Conservation (phyloP, 2,329 filamentous ascomycete genomes). For the Xylaria sp. region DNA sequence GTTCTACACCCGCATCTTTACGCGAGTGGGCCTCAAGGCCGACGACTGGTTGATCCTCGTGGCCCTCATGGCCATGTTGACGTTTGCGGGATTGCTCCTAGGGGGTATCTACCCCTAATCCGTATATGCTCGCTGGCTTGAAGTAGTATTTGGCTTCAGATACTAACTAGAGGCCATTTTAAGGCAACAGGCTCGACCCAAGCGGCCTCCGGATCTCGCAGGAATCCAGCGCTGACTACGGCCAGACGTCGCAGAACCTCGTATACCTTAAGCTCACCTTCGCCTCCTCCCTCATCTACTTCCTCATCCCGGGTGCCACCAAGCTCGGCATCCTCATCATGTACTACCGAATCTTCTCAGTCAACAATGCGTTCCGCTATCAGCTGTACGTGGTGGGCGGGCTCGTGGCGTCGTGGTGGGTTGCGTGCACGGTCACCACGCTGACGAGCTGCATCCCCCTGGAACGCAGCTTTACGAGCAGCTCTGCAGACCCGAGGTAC, state of each 20-base stretch:
- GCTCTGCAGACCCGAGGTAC: slow-evolving; percentile 5
- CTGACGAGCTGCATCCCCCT: slow-evolving; percentile 22
- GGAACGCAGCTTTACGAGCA: slow-evolving; percentile 18
- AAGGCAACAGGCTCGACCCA: neutral
- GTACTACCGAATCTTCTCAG: slow-evolving; percentile 32
- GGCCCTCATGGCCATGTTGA: neutral
- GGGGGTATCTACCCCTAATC: too few relatives aligned
- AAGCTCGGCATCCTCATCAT: slow-evolving; percentile 33
- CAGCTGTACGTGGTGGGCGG: slow-evolving; percentile 11
- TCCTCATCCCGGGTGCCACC: slow-evolving; percentile 25
- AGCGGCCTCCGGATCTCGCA: neutral
- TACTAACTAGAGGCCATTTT: too few relatives aligned
- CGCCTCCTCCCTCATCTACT: slow-evolving; percentile 30
- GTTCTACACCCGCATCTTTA: slow-evolving; percentile 1
- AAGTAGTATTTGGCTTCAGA: too few relatives aligned
- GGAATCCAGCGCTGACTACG: neutral
- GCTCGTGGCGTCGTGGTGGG: slow-evolving; percentile 15
- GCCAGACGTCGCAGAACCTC: neutral
- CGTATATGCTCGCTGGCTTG: too few relatives aligned
- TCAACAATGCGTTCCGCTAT: slow-evolving; percentile 19
- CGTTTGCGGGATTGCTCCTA: neutral
- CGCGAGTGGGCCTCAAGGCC: neutral
- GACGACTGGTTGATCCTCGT: slow-evolving; percentile 3
- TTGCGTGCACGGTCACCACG: slow-evolving; percentile 11
- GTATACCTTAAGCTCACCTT: slow-evolving; percentile 9